Conservation (phyloP, 2,329 filamentous ascomycete genomes). For the Verruconis gallopava region DNA sequence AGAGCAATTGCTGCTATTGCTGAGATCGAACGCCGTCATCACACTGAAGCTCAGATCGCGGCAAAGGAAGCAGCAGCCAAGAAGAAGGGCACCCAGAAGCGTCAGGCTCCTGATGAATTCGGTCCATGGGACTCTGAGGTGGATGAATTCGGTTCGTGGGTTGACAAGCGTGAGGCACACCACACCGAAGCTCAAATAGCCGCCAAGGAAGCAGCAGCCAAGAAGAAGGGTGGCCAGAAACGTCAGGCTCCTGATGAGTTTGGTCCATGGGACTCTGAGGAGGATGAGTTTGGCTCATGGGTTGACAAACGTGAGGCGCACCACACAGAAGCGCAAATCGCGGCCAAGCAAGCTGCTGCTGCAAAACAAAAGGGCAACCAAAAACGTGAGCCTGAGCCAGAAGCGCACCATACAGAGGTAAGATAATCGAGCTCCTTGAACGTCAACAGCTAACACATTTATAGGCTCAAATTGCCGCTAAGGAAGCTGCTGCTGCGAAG, state of each 20-base stretch:
- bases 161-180: slow-evolving; percentile 4
- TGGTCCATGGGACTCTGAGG: no score
- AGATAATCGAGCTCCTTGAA: no score
- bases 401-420: no score
- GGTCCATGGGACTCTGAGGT: not conserved
- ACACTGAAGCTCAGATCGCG: slow-evolving; percentile 6
- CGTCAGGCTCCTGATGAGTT: no score
- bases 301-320: not conserved
- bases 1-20: not conserved
- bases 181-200: slow-evolving; percentile 6
- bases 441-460: no score
- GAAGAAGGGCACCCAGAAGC: not conserved
- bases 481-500: not conserved
- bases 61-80: slow-evolving; percentile 2
- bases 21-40: not conserved
- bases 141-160: no score
- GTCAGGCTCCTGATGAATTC: no score
- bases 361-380: no score
- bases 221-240: not conserved
- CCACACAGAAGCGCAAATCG: not conserved
- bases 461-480: no score
- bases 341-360: no score
- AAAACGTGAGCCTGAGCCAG: no score
- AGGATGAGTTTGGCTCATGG: not conserved
- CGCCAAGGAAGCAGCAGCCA: slow-evolving; percentile 2